These are phyloP conservation scores for Oidiodendron maius DNA, from an alignment of 495 filamentous ascomycete genomes.

Conservation along the genomic window DNA sequence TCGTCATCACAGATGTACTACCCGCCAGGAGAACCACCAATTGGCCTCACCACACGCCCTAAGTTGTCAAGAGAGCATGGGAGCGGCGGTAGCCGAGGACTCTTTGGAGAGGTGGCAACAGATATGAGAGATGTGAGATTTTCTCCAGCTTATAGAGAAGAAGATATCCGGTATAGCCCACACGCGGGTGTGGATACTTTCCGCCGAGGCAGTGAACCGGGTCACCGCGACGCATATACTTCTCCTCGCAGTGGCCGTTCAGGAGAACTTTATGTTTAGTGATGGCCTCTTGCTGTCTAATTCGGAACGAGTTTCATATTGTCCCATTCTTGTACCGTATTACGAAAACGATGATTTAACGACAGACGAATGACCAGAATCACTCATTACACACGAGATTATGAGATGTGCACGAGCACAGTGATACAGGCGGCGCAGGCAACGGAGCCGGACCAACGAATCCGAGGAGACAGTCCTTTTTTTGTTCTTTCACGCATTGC, in stretches of 20 bases:
- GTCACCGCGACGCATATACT: background rate
- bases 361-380: background rate
- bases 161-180: conserved; percentile 1
- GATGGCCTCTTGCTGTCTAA: too few species aligned
- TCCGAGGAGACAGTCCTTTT: background rate
- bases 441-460: background rate
- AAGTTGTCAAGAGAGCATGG: background rate
- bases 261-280: too few species aligned
- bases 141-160: background rate
- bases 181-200: background rate
- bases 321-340: conserved; percentile 6
- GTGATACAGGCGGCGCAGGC: background rate
- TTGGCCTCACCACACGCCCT: background rate
- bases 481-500: background rate
- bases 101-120: background rate
- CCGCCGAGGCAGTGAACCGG: background rate
- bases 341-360: conserved; percentile 4
- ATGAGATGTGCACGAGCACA: background rate
- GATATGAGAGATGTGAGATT: background rate
- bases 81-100: background rate
- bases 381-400: background rate
- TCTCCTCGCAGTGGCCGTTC: too few species aligned
- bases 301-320: too few species aligned
- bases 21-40: background rate
- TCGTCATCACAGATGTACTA: background rate